Percentiles rank a stretch among this genome's conserved stretches.
Conservation (phyloP, 768 basidiomycete species). For the Podaxis pistillaris region DNA sequence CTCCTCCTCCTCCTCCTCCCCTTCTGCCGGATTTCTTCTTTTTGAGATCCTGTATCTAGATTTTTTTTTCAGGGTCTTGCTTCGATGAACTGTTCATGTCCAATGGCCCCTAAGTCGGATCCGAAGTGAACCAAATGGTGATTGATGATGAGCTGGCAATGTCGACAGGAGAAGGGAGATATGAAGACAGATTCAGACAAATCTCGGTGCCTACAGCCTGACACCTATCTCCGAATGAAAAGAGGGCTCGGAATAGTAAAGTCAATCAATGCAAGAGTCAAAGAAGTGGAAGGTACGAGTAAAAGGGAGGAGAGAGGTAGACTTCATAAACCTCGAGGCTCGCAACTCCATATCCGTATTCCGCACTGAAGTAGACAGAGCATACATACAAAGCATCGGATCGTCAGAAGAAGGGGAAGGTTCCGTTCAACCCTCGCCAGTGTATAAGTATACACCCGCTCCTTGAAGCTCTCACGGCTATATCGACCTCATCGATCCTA, state of each 20-base stretch:
- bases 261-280: background rate
- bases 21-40: background rate
- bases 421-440: background rate
- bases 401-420: background rate
- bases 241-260: background rate
- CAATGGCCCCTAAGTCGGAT: background rate
- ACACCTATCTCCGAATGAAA: too few relatives aligned
- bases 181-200: too few relatives aligned
- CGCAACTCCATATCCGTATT: background rate
- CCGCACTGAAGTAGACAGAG: background rate
- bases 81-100: background rate
- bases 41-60: background rate
- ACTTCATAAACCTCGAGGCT: background rate
- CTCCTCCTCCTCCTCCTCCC: too few relatives aligned
- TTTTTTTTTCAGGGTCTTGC: background rate
- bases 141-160: background rate
- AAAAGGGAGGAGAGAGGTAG: background rate
- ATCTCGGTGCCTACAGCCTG: too few relatives aligned
- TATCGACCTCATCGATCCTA: constrained; percentile 1
- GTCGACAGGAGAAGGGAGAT: background rate
- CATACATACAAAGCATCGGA: background rate
- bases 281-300: background rate
- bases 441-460: background rate
- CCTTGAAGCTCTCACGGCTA: constrained; percentile 3
- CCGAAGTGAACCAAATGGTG: background rate